Percentiles rank a stretch among this genome's conserved stretches.
Conservation (phyloP, 1,284 basidiomycete species). For the Trametes pubescens region DNA sequence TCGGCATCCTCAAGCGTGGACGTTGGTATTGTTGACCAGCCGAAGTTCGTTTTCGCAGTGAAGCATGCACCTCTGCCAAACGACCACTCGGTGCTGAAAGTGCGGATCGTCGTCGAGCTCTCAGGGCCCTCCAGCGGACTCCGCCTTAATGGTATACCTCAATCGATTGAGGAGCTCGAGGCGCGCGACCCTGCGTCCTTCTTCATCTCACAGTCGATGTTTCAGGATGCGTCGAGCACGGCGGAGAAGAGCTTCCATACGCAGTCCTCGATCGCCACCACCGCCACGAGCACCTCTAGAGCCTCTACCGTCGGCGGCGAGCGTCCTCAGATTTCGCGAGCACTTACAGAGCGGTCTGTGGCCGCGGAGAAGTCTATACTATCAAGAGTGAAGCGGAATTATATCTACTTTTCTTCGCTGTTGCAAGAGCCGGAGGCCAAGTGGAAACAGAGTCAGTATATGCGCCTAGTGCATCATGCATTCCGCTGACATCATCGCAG, state of each 20-base stretch:
- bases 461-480: constrained; percentile 3
- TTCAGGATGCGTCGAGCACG: constrained; percentile 76
- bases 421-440: constrained; percentile 99
- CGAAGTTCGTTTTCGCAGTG: constrained; percentile 73
- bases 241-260: constrained; percentile 73
- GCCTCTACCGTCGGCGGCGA: constrained; percentile 42
- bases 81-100: constrained; percentile 80
- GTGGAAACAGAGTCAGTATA: constrained; percentile 84
- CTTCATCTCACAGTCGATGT: constrained; percentile 60
- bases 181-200: constrained; percentile 69
- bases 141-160: constrained; percentile 85
- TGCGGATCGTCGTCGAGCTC: constrained; percentile 80
- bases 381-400: constrained; percentile 89
- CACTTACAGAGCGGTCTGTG: constrained; percentile 60
- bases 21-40: constrained; percentile 49
- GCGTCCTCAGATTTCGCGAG: constrained; percentile 45
- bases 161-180: constrained; percentile 70
- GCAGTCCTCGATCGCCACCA: constrained; percentile 54
- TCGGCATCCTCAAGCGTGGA: constrained; percentile 47
- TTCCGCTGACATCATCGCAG: constrained; percentile 24
- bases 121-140: constrained; percentile 80
- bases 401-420: constrained; percentile 98
- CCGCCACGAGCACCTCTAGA: constrained; percentile 38
- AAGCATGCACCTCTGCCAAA: constrained; percentile 78
- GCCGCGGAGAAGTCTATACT: constrained; percentile 82